Percentiles rank a stretch among this genome's conserved stretches.
phyloP scores from a whole-genome alignment of 768 basidiomycete species.

The Suillus plorans region DNA sequence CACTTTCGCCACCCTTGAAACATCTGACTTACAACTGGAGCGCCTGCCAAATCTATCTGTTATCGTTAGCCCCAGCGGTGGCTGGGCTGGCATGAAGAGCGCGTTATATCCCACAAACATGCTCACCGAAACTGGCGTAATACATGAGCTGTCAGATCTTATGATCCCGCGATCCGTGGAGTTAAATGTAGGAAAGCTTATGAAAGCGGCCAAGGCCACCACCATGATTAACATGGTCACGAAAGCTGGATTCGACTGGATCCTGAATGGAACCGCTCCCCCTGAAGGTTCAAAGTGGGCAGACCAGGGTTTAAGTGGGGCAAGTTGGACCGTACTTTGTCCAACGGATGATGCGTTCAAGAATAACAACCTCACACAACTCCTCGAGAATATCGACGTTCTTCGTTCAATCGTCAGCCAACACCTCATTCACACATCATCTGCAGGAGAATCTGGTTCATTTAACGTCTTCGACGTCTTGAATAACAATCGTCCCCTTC shows the following conservation, averaged over 20 bases:
- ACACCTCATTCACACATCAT: conserved; percentile 62
- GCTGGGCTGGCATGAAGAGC: conserved; percentile 72
- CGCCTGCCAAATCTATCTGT: conserved; percentile 52
- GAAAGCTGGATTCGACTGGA: conserved; percentile 88
- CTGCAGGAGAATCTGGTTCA: conserved; percentile 20
- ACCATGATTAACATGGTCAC: conserved; percentile 85
- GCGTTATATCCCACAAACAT: conserved; percentile 59
- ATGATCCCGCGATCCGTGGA: conserved; percentile 86
- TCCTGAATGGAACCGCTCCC: conserved; percentile 81
- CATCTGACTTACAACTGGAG: conserved; percentile 75
- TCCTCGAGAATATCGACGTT: conserved; percentile 55
- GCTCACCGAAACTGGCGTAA: conserved; percentile 85
- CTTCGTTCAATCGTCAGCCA: conserved; percentile 68
- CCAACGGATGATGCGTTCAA: conserved; percentile 94
- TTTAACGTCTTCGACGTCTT: conserved; percentile 34
- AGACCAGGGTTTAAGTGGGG: conserved; percentile 43
- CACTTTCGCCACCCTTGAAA: conserved; percentile 81
- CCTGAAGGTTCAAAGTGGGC: conserved; percentile 71
- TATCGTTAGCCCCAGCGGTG: conserved; percentile 64
- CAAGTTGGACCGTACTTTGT: conserved; percentile 86
- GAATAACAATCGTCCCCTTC: conserved; percentile 72
- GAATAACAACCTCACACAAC: conserved; percentile 71
- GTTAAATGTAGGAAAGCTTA: conserved; percentile 85
- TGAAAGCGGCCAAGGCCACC: conserved; percentile 83
- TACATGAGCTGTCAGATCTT: conserved; percentile 85